Conservation (phyloP, 116 monocot species). For the Phalaenopsis hybrid region DNA sequence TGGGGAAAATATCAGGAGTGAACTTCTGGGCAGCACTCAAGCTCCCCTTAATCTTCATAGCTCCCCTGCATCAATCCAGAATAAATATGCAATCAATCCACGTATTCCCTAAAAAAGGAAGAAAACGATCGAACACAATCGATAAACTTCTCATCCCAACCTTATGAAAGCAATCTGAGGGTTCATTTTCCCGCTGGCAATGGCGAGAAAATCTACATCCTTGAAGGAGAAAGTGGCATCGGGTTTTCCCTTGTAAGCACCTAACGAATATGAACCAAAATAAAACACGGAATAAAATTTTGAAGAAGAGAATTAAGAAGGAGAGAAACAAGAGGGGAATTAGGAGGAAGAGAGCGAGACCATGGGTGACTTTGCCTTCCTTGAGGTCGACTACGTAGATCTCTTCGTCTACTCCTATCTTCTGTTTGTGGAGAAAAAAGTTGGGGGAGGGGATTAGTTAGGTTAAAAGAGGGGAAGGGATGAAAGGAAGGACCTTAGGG, state of each 20-base stretch:
- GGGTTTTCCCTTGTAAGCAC: slow-evolving; percentile 78
- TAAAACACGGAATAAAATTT: background rate
- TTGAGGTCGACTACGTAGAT: slow-evolving; percentile 89
- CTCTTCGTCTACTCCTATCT: slow-evolving; percentile 88
- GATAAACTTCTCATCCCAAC: slow-evolving; percentile 13
- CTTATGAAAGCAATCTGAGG: slow-evolving; percentile 97
- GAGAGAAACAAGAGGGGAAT: background rate
- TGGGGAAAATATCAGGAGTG: slow-evolving; percentile 94
- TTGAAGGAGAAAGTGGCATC: slow-evolving; percentile 87
- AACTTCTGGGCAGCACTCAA: slow-evolving; percentile 88
- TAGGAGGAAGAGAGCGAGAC: slow-evolving; percentile 11
- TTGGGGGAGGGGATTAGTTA: background rate
- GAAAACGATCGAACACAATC: background rate
- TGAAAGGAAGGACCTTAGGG: slow-evolving; percentile 50
- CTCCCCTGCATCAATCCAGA: slow-evolving; percentile 44
- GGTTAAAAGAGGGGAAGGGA: background rate
- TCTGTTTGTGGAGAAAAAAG: slow-evolving; percentile 29
- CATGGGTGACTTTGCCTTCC: slow-evolving; percentile 77
- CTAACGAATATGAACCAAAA: slow-evolving; percentile 20
- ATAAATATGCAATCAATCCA: background rate
- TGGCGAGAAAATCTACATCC: slow-evolving; percentile 68
- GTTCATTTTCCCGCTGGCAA: slow-evolving; percentile 83
- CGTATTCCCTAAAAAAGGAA: background rate
- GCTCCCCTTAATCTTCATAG: slow-evolving; percentile 94
- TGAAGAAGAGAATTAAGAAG: background rate